Percentiles rank a stretch among this genome's conserved stretches.
phyloP scores from a whole-genome alignment of 78 protist species.

The Dictyostelium purpureum region DNA sequence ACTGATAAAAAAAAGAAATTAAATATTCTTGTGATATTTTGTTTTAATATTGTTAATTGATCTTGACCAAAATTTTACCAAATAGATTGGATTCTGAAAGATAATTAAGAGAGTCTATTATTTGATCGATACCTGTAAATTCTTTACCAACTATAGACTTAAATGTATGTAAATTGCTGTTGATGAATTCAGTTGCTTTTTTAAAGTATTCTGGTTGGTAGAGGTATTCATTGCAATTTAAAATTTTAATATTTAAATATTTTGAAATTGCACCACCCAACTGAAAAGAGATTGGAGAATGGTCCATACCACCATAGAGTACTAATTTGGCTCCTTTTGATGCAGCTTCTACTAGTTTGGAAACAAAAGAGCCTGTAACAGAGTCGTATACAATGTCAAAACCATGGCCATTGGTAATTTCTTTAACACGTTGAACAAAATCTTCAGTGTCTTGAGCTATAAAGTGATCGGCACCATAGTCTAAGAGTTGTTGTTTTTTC shows the following conservation, averaged over 20 bases:
- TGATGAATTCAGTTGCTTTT: neutral
- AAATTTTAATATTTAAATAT: neutral
- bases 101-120: neutral
- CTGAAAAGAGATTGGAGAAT: slow-evolving; percentile 8
- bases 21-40: neutral
- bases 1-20: too few species aligned
- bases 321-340: neutral
- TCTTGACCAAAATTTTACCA: slow-evolving; percentile 18
- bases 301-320: slow-evolving; percentile 10
- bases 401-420: slow-evolving; percentile 9
- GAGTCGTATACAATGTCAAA: slow-evolving; percentile 15
- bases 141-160: slow-evolving; percentile 23
- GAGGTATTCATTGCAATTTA: neutral
- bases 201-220: neutral
- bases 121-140: slow-evolving; percentile 27
- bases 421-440: neutral
- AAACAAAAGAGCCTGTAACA: neutral
- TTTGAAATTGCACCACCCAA: neutral
- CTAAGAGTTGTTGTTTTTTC: neutral
- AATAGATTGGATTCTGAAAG: neutral
- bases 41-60: neutral
- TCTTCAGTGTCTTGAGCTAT: slow-evolving; percentile 5
- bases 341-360: neutral
- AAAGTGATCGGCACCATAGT: slow-evolving; percentile 32
- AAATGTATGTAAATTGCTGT: neutral